Conservation (phyloP, 2,329 filamentous ascomycete genomes). For the Hypoxylon sp. region DNA sequence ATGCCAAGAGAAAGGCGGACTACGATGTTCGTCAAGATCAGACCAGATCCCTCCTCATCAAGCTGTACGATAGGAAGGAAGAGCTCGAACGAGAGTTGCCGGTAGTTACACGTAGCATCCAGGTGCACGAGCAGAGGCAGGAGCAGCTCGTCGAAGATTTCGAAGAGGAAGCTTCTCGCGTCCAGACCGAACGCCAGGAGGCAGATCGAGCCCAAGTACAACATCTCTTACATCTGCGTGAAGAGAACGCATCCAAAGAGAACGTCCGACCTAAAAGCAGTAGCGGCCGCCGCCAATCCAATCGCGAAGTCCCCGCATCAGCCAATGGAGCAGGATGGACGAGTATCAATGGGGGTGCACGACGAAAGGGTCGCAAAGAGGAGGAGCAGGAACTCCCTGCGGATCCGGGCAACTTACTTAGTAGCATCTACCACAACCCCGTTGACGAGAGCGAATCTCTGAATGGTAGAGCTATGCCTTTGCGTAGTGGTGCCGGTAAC, state of each 20-base stretch:
- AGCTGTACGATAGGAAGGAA: conserved; percentile 38
- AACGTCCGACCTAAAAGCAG: conserved; percentile 29
- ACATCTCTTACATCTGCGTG: conserved; percentile 36
- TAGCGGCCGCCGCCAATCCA: conserved; percentile 22
- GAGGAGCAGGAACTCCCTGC: conserved; percentile 43
- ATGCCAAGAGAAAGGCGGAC: conserved; percentile 35
- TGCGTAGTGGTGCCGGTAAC: conserved; percentile 29
- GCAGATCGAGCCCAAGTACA: conserved; percentile 40
- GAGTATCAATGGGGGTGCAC: conserved; percentile 45
- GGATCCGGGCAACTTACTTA: conserved; percentile 45
- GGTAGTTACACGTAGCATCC: conserved; percentile 34
- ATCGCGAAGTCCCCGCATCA: conserved; percentile 29
- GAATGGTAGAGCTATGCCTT: conserved; percentile 38
- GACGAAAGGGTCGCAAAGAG: conserved; percentile 41
- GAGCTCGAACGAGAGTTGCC: conserved; percentile 39
- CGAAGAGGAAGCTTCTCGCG: conserved; percentile 26
- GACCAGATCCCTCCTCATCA: conserved; percentile 33
- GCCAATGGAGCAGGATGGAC: conserved; percentile 42
- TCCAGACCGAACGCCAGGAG: conserved; percentile 34
- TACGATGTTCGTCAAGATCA: conserved; percentile 37
- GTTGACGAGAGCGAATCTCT: conserved; percentile 41
- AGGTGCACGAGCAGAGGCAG: conserved; percentile 39
- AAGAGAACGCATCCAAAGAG: conserved; percentile 32
- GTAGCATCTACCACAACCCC: conserved; percentile 47
- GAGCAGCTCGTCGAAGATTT: conserved; percentile 39